Conservation (phyloP, 495 filamentous ascomycete genomes). For the Penicillium atrosanguineum region DNA sequence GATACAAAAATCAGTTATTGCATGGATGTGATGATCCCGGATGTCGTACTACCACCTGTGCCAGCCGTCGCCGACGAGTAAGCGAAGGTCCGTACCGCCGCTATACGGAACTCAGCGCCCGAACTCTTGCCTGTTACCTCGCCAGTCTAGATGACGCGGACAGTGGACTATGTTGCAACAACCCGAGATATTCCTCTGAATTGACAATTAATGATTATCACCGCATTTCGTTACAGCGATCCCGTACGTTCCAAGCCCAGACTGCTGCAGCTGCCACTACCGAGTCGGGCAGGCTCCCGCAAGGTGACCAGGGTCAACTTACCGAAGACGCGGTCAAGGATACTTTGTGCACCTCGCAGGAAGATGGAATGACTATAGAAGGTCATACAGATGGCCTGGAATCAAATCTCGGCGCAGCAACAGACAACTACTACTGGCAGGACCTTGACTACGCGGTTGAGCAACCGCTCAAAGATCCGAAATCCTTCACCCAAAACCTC, state of each 20-base stretch:
- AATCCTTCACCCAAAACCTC: conserved; percentile 79
- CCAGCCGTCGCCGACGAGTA: conserved; percentile 67
- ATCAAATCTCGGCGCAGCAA: neutral
- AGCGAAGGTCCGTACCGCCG: conserved; percentile 67
- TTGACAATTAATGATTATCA: conserved; percentile 27
- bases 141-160: conserved; percentile 79
- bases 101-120: conserved; percentile 67
- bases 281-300: neutral
- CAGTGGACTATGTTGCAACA: conserved; percentile 64
- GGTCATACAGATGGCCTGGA: neutral
- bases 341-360: neutral
- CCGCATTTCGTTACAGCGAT: conserved; percentile 31
- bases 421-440: conserved; percentile 12
- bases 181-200: conserved; percentile 34
- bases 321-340: neutral
- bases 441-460: conserved; percentile 29
- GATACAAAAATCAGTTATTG: conserved; percentile 80
- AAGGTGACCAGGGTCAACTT: neutral
- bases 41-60: conserved; percentile 77
- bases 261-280: conserved; percentile 4
- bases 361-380: neutral
- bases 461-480: conserved; percentile 69
- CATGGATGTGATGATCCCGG: conserved; percentile 70
- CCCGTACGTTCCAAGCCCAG: conserved; percentile 22
- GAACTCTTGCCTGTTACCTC: conserved; percentile 74